Percentiles rank a stretch among this genome's conserved stretches.
phyloP scores from a whole-genome alignment of 2,329 filamentous ascomycete species.

The Diaporthe sp. region DNA sequence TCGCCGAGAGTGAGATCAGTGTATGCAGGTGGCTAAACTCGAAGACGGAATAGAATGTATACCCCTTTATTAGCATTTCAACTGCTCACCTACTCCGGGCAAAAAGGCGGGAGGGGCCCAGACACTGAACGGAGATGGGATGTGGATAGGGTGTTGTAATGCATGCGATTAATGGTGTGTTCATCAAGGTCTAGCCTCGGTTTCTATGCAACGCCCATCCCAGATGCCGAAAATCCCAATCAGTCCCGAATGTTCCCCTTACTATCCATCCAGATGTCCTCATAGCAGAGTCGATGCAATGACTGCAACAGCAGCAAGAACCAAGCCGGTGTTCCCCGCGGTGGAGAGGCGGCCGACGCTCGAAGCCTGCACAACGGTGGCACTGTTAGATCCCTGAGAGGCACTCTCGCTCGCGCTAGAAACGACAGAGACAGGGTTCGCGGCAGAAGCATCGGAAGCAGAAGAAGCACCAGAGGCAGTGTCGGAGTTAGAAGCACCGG shows the following conservation, averaged over 20 bases:
- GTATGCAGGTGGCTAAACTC: no score
- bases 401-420: constrained; percentile 18
- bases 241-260: not conserved
- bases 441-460: not conserved
- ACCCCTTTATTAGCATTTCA: not conserved
- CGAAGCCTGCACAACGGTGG: constrained; percentile 11
- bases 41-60: not conserved
- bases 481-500: not conserved
- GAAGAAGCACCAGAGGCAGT: not conserved
- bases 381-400: constrained; percentile 21
- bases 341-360: not conserved
- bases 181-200: constrained; percentile 21
- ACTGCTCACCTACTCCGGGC: no score
- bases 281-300: constrained; percentile 13
- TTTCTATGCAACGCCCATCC: constrained; percentile 15
- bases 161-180: not conserved
- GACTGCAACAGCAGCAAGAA: constrained; percentile 18
- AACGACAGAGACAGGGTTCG: constrained; percentile 16
- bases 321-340: constrained; percentile 12
- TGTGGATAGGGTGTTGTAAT: not conserved
- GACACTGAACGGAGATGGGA: no score
- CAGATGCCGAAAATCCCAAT: not conserved
- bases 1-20: accelerated
- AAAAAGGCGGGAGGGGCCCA: no score
- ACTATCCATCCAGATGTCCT: not conserved